Conservation (phyloP, 2,329 filamentous ascomycete species). For the Penicillium sp. region DNA sequence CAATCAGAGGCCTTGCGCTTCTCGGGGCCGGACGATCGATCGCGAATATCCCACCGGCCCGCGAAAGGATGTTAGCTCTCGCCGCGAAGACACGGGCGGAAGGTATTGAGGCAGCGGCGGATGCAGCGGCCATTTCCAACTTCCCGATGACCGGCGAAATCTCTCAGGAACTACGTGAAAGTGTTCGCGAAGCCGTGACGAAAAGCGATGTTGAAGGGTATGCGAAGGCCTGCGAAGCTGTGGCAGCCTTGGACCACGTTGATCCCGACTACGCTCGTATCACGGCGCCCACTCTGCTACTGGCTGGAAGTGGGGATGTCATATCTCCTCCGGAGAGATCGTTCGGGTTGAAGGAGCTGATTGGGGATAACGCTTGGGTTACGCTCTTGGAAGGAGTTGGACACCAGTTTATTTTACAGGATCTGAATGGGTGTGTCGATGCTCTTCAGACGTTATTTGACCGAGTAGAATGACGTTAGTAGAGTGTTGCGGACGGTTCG, state of each 20-base stretch:
- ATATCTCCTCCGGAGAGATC: conserved; percentile 10
- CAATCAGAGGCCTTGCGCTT: neutral
- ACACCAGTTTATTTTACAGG: conserved; percentile 9
- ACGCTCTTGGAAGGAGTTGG: conserved; percentile 2
- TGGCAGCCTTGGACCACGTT: neutral
- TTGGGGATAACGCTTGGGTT: conserved; percentile 5
- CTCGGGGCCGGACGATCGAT: conserved; percentile 7
- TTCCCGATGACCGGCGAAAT: neutral
- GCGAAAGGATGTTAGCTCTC: conserved; percentile 4
- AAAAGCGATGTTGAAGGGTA: neutral
- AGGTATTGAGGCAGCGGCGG: neutral
- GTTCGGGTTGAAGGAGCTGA: neutral
- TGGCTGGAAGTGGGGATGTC: conserved; percentile 2
- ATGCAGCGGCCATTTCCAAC: neutral
- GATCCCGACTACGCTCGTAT: conserved; percentile 3
- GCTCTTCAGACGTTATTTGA: neutral
- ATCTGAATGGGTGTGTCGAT: neutral
- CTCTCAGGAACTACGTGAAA: neutral
- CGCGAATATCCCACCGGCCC: neutral
- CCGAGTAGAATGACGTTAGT: neutral
- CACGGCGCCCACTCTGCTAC: neutral
- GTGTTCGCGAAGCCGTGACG: neutral
- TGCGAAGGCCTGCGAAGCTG: conserved; percentile 1
- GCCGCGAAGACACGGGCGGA: conserved; percentile 1
- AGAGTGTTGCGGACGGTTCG: no score